Conservation (phyloP, 148 eudicot species). For the Rhododendron ferrugineum region DNA sequence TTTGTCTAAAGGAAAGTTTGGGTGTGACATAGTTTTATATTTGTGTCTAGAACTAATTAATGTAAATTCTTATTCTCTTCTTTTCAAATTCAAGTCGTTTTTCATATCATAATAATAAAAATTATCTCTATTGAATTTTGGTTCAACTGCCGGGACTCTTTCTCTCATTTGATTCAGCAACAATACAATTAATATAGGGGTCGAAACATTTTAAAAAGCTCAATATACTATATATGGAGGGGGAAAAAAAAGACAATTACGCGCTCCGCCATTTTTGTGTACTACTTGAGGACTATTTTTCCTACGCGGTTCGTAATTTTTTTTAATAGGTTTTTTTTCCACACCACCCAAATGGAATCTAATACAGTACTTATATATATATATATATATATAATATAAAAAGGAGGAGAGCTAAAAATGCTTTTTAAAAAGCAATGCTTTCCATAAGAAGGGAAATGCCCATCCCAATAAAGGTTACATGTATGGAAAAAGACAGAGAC, state of each 20-base stretch:
- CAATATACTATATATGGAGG: too few species aligned
- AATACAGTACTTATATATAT: not conserved
- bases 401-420: not conserved
- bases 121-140: too few species aligned
- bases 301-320: not conserved
- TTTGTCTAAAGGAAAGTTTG: too few species aligned
- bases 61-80: too few species aligned
- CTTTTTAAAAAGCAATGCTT: not conserved
- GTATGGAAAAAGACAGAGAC: not conserved
- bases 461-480: not conserved
- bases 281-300: not conserved
- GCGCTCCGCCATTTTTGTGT: not conserved
- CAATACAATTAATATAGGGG: too few species aligned
- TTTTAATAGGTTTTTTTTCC: not conserved
- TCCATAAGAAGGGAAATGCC: not conserved
- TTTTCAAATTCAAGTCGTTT: too few species aligned
- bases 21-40: too few species aligned
- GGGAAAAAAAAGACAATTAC: not conserved
- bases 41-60: not conserved
- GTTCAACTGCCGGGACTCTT: too few species aligned
- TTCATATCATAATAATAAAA: not conserved
- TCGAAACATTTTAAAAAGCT: too few species aligned
- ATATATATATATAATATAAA: not conserved
- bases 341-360: not conserved
- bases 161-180: too few species aligned